A percentile compares a stretch with the other conserved stretches of the same genome.
Conservation (phyloP, 1,284 basidiomycete species). For the Leccinum griseonigrum region DNA sequence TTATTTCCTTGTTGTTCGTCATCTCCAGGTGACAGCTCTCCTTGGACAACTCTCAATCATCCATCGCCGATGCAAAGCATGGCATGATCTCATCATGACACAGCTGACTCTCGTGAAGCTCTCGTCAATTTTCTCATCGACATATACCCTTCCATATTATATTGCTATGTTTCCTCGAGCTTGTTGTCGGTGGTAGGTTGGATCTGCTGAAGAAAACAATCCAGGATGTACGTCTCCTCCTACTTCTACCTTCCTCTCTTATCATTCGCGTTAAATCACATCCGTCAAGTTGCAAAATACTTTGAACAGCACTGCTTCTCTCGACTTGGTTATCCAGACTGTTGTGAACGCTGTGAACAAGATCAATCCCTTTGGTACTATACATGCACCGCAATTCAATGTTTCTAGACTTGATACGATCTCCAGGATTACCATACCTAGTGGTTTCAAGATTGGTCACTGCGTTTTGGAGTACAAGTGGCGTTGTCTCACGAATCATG, state of each 20-base stretch:
- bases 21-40: constrained; percentile 79
- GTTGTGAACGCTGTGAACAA: constrained; percentile 71
- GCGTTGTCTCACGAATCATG: constrained; percentile 60
- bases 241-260: constrained; percentile 6
- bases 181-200: constrained; percentile 82
- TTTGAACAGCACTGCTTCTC: constrained; percentile 53
- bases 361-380: constrained; percentile 64
- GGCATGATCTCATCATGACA: constrained; percentile 48
- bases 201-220: constrained; percentile 80
- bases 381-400: constrained; percentile 65
- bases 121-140: constrained; percentile 88
- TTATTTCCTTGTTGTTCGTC: constrained; percentile 85
- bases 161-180: constrained; percentile 82
- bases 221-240: constrained; percentile 56
- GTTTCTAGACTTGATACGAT: constrained; percentile 72
- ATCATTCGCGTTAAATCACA: constrained; percentile 54
- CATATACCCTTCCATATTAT: constrained; percentile 84
- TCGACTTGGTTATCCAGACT: constrained; percentile 67
- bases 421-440: constrained; percentile 79
- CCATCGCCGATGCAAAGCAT: constrained; percentile 66
- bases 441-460: constrained; percentile 72
- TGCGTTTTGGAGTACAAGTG: constrained; percentile 75
- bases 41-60: constrained; percentile 63
- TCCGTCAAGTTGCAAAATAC: constrained; percentile 54
- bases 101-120: constrained; percentile 73